Conservation (phyloP, 78 protist species). For the Dictyostelium firmibasis region DNA sequence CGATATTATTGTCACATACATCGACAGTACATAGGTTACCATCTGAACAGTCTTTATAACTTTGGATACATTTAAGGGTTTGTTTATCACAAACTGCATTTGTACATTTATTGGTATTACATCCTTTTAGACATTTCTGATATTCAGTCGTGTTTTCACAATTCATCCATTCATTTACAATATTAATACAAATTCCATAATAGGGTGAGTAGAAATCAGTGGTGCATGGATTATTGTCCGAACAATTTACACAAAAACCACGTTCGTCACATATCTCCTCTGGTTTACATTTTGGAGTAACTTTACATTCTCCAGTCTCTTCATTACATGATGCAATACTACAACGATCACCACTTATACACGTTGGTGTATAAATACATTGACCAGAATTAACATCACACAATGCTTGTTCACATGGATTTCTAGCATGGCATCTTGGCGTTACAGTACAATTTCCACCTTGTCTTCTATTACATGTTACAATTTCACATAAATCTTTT, state of each 20-base stretch:
- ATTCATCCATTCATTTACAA: neutral
- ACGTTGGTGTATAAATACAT: conserved; percentile 1
- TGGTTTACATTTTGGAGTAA: neutral
- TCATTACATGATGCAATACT: neutral
- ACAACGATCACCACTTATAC: conserved; percentile 18
- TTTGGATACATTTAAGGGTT: neutral
- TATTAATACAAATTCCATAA: conserved; percentile 15
- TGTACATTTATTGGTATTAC: conserved; percentile 1
- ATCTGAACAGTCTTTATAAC: conserved; percentile 25
- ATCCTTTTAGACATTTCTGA: neutral
- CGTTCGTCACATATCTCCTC: conserved; percentile 1
- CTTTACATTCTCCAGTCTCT: neutral
- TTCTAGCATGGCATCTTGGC: neutral
- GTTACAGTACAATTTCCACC: neutral
- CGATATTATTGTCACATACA: neutral
- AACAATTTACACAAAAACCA: conserved; percentile 1
- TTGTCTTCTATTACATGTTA: conserved; percentile 3
- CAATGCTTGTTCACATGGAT: neutral
- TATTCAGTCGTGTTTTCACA: conserved; percentile 44
- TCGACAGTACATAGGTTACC: conserved; percentile 38
- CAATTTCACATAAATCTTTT: neutral
- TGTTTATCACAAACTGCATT: neutral
- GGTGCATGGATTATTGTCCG: conserved; percentile 10
- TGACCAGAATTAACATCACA: neutral
- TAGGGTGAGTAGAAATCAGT: conserved; percentile 26